Evolutionary conservation across 495 filamentous ascomycete species (phyloP), one percentile per base, ranked within the genome.

Genomic region (Thozetella sp.): DNA sequence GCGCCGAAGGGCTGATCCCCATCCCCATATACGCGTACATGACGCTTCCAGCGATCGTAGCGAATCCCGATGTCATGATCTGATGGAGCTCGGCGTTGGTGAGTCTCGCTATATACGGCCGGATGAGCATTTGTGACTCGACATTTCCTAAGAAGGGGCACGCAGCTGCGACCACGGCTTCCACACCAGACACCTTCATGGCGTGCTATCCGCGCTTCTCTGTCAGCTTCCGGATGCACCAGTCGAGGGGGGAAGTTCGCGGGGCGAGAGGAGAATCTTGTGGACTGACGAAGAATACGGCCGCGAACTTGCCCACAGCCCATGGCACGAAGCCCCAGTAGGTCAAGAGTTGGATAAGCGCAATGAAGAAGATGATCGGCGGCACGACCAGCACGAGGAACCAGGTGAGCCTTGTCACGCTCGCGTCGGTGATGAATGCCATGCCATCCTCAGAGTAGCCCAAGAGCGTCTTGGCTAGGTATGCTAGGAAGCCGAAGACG

Each of bases 141-240:
- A 92, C 91, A 71, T 92, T 90, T 23, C 92, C 92, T 61, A 93
- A 91, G 74, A 94, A 96, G 1, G 91, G 91, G 3, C 90, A 92
- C 15, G 91, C 91, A 40, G 91, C 90, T 26, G 91, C 91, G 22
- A 94, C 91, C 23, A 95, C 90, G 23, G 91, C 90, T 67, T 94
- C 92, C 30, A 89, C 90, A 40, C 92, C 92, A 10, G 90, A 93
- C 20, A 93, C 90, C 4, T 84, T 80, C 83, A 94, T 88, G 46
- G 75, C 79, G 88, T 89, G 93, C 30, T 37, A 37, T 37, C 30
- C 30, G 30, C 30, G 30, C 30, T 37, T n/a, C n/a, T n/a, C n/a
- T n/a, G 30, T 37, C 15, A 37, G 30, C 30, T 37, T 37, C 30
- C 30, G 15, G 30, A 37, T 37, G 6, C 30, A 37, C 30, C 15